Evolutionary conservation across 192 early-diverging fungal species (phyloP).

Genomic region (Rhizophagus prolifer): DNA sequence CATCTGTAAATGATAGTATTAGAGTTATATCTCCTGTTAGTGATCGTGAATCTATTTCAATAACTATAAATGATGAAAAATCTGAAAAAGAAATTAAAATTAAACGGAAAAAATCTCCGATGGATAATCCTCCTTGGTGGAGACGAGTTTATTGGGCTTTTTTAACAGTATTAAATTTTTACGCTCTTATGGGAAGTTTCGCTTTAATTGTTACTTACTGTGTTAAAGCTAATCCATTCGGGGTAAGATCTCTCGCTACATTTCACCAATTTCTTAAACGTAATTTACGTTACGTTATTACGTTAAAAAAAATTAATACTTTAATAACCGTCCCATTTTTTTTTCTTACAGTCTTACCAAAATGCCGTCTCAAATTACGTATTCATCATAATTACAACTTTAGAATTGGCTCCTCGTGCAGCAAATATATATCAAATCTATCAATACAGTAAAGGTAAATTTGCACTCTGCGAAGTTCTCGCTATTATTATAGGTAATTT

Average conservation of each 20-base stretch:
- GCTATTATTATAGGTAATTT: not conserved
- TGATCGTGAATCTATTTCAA: not conserved
- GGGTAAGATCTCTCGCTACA: not conserved
- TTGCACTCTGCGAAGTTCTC: not conserved
- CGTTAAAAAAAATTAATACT: not conserved
- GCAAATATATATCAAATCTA: conserved; percentile 15
- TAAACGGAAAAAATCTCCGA: not conserved
- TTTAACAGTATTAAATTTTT: not conserved
- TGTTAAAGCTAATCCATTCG: not conserved
- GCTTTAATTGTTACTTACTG: not conserved
- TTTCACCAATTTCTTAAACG: not conserved
- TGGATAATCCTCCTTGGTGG: conserved; percentile 1
- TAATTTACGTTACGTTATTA: too few relatives aligned
- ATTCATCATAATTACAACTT: conserved; percentile 6
- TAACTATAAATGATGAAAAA: not conserved
- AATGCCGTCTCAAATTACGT: not conserved
- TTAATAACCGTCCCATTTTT: not conserved
- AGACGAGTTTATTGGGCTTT: not conserved
- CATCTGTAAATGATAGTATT: not conserved
- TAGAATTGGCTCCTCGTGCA: conserved; percentile 10
- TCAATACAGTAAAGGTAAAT: not conserved
- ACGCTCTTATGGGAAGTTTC: not conserved
- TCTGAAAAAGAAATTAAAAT: not conserved
- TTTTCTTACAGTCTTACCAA: not conserved
- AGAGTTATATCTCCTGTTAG: not conserved